Evolutionary conservation across 768 basidiomycete genomes (phyloP), one percentile per base, ranked within the genome.

Genomic region (Pulveroboletus sp.): DNA sequence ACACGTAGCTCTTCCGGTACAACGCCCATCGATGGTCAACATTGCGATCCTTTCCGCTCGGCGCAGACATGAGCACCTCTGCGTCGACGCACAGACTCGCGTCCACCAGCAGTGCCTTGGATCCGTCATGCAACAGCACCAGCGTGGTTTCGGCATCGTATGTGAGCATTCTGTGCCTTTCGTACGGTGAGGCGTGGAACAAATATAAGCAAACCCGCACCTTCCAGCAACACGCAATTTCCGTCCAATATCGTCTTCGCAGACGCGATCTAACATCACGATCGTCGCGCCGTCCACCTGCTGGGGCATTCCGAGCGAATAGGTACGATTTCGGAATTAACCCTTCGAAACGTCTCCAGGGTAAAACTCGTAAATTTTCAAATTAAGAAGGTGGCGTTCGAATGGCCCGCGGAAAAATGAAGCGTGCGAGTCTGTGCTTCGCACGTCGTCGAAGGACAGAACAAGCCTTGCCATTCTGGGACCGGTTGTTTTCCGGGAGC

Each of bases 151-250:
- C 57, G 13, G 70, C 67, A 52, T 85, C 81, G 60, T 83, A 83
- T 26, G 75, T 71, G 30, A 83, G 71, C 54, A 85, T 70, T 58
- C 85, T 87, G 58, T 36, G 39, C 49, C 38, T 49, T 37, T 37
- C 12, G 37, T 39, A 42, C 35, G 43, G 53, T 35, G 49, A 52
- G 45, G 59, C 56, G 50, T 54, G 43, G 37, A 47, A 52, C 41
- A 30, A 39, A 52, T 50, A 41, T 48, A 51, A 53, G 43, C 41
- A 55, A 45, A 41, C 13, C 62, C 76, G 50, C 64, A 84, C 83
- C 78, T 71, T 56, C 82, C 83, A 22, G 79, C 78, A 40, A 85
- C 65, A 49, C 82, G 73, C 53, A 85, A 55, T 67, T 85, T 85
- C 47, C 67, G 69, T 39, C 79, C 78, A 39, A 72, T 56, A 30